A percentile compares a stretch with the other conserved stretches of the same genome.
Evolutionary conservation across 139 green algal species (phyloP).

Genomic region (Tetraselmis chui): DNA sequence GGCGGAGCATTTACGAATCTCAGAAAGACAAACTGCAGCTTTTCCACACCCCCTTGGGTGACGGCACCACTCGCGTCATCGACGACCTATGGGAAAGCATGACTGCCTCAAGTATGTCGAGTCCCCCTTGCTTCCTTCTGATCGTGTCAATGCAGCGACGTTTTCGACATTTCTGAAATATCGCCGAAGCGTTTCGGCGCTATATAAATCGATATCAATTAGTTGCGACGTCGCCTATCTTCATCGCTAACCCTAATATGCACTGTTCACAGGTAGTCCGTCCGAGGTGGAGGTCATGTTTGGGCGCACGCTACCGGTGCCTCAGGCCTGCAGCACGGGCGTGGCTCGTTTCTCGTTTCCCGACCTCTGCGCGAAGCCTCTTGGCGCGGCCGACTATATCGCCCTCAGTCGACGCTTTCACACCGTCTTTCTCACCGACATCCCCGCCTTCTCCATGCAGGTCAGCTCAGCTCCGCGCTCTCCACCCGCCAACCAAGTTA

Average conservation of each 20-base stretch:
- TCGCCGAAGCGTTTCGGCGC: too few species aligned
- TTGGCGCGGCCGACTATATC: constrained; percentile 76
- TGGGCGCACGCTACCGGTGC: constrained; percentile 49
- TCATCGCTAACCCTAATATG: too few species aligned
- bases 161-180: too few species aligned
- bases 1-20: not conserved
- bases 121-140: too few species aligned
- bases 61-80: not conserved
- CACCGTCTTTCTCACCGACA: constrained; percentile 60
- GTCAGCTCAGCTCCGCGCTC: constrained; percentile 8
- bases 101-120: not conserved
- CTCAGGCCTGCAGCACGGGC: constrained; percentile 18
- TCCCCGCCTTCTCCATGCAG: constrained; percentile 67
- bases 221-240: too few species aligned
- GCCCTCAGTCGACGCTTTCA: constrained; percentile 61
- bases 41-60: not conserved
- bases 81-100: not conserved
- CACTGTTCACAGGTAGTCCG: not conserved
- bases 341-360: constrained; percentile 48
- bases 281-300: constrained; percentile 56
- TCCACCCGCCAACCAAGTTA: not conserved
- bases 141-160: too few species aligned
- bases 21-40: not conserved
- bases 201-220: too few species aligned
- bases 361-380: constrained; percentile 49